Evolutionary conservation across 1,139 yeast species (phyloP).

Genomic region (Kodamaea alishanica): DNA sequence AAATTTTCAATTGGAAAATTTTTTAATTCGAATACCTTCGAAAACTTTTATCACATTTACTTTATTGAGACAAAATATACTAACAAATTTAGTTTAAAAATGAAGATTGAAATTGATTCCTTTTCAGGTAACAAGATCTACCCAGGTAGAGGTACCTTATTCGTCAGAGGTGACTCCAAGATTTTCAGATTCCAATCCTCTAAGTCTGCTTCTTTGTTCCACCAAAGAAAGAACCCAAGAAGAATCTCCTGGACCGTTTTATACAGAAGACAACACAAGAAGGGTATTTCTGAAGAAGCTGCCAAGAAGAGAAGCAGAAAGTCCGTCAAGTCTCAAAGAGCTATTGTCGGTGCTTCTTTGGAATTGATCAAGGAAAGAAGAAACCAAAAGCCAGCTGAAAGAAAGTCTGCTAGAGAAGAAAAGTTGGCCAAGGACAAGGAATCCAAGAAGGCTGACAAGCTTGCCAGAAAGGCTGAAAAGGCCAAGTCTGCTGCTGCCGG

Average conservation of each 20-base stretch:
- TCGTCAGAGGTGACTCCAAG: conserved; percentile 99
- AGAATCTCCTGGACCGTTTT: conserved; percentile 99
- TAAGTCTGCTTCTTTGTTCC: conserved; percentile 96
- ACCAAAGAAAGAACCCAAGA: conserved; percentile 99
- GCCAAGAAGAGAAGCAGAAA: conserved; percentile 97
- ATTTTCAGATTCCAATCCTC: conserved; percentile 99
- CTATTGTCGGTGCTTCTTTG: conserved; percentile 98
- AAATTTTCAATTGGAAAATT: no score
- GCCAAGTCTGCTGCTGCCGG: conserved; percentile 80
- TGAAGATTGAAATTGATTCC: conserved; percentile 99
- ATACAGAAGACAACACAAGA: conserved; percentile 99
- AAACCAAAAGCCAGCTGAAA: conserved; percentile 91
- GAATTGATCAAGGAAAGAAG: conserved; percentile 98
- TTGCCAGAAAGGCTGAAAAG: conserved; percentile 91
- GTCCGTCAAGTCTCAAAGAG: conserved; percentile 98
- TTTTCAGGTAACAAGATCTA: conserved; percentile 99
- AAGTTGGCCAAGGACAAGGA: conserved; percentile 91
- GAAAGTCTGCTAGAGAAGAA: conserved; percentile 96
- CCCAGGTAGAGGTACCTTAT: conserved; percentile 99
- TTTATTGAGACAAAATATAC: conserved; percentile 13
- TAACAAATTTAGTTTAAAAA: conserved; percentile 36
- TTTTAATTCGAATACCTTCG: no score
- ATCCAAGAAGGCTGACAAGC: conserved; percentile 90
- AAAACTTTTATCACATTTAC: background rate
- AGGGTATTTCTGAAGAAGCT: conserved; percentile 98